Percentiles rank a stretch among this genome's conserved stretches.
phyloP scores from a whole-genome alignment of 768 basidiomycete species.

The Hemileccinum rubropunctum region DNA sequence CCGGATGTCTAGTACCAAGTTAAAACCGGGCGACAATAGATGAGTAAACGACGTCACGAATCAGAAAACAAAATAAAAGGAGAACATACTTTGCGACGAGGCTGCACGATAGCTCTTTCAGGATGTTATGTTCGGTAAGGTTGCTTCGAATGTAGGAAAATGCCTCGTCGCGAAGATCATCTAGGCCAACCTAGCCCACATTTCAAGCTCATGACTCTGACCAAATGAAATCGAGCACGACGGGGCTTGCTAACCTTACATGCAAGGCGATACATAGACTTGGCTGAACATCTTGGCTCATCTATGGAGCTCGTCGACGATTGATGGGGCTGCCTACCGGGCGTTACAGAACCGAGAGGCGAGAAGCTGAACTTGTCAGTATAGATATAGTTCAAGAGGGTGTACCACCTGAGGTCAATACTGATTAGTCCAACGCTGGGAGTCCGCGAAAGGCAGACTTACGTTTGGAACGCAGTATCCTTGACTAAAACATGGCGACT shows the following conservation, averaged over 20 bases:
- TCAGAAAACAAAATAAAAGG: too few species aligned
- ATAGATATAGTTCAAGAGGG: constrained; percentile 40
- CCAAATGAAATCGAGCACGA: too few species aligned
- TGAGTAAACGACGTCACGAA: too few species aligned
- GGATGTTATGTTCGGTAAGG: constrained; percentile 22
- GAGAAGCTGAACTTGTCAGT: constrained; percentile 33
- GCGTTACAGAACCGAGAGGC: constrained; percentile 23
- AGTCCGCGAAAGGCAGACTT: neutral
- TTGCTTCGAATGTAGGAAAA: constrained; percentile 12
- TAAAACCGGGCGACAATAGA: too few species aligned
- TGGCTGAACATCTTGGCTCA: constrained; percentile 34
- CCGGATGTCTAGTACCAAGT: constrained; percentile 12
- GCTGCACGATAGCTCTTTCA: constrained; percentile 21
- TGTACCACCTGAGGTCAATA: constrained; percentile 31
- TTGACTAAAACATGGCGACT: constrained; percentile 27
- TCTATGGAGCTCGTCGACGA: constrained; percentile 8
- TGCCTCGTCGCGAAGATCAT: constrained; percentile 16
- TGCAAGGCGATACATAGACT: constrained; percentile 46
- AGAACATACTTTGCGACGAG: constrained; percentile 15
- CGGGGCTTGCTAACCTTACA: constrained; percentile 35
- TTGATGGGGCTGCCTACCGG: neutral
- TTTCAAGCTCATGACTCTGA: neutral
- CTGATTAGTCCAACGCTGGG: neutral
- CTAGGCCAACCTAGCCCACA: constrained; percentile 16
- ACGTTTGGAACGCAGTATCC: constrained; percentile 31